A percentile compares a stretch with the other conserved stretches of the same genome.
Conservation (phyloP, 2,329 filamentous ascomycete species). For the Cadophora luteo-olivacea region DNA sequence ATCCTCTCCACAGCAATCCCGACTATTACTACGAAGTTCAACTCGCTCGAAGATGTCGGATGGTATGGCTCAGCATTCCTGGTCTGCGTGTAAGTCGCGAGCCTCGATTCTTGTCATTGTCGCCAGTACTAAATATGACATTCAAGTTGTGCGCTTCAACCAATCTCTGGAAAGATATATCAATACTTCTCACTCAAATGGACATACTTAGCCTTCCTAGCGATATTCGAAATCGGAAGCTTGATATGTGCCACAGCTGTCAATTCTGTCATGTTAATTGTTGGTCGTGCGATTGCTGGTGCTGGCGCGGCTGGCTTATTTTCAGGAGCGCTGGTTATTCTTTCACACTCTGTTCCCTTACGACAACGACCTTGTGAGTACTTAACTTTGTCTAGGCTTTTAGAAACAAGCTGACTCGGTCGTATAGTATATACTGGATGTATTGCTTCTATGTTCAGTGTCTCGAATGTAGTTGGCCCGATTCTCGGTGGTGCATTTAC, state of each 20-base stretch:
- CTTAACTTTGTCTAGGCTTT: background rate
- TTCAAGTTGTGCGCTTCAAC: constrained; percentile 35
- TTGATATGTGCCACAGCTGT: constrained; percentile 42
- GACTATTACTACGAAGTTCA: constrained; percentile 47
- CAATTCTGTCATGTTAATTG: constrained; percentile 42
- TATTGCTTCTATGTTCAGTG: constrained; percentile 32
- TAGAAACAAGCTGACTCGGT: background rate
- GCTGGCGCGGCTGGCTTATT: constrained; percentile 42
- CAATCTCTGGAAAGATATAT: constrained; percentile 38
- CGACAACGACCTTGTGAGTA: constrained; percentile 35
- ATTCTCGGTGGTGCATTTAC: constrained; percentile 45
- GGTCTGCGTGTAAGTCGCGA: constrained; percentile 36
- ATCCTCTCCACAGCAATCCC: constrained; percentile 45
- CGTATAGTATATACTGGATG: constrained; percentile 30
- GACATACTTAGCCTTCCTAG: constrained; percentile 38
- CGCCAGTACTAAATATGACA: background rate
- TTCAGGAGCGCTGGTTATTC: constrained; percentile 42
- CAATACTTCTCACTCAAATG: constrained; percentile 43
- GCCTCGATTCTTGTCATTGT: background rate
- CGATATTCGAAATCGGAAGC: constrained; percentile 44
- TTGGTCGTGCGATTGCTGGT: constrained; percentile 44
- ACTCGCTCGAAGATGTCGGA: constrained; percentile 46
- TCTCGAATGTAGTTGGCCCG: constrained; percentile 40
- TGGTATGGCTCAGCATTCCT: constrained; percentile 47
- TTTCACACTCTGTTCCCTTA: constrained; percentile 37